phyloP scores from a whole-genome alignment of 1,284 basidiomycete species.

The Ustilago nuda region DNA sequence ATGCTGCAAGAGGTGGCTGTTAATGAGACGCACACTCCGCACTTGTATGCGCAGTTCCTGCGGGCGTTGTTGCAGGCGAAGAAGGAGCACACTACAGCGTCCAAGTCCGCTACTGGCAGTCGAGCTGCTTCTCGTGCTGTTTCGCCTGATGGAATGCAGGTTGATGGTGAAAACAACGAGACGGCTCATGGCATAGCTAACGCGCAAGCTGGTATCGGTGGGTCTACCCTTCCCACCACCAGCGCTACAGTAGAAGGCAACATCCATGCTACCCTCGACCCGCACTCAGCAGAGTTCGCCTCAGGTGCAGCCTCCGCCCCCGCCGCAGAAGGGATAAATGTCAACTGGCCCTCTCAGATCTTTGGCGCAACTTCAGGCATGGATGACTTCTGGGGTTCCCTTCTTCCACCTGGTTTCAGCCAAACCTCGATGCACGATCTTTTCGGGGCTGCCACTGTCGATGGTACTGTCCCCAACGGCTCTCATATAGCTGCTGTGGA shows the following conservation, averaged over 20 bases:
- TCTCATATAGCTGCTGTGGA: constrained; percentile 13
- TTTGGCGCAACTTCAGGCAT: constrained; percentile 40
- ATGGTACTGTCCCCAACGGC: constrained; percentile 10
- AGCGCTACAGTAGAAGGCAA: not conserved
- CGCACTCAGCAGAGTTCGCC: constrained; percentile 7
- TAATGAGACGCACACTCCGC: constrained; percentile 64
- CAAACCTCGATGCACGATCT: constrained; percentile 48
- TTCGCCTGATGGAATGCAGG: constrained; percentile 30
- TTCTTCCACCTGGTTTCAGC: constrained; percentile 60
- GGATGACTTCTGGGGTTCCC: constrained; percentile 60
- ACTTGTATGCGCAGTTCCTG: constrained; percentile 63
- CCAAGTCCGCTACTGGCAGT: constrained; percentile 42
- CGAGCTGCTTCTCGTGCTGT: constrained; percentile 42
- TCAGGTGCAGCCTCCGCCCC: not conserved
- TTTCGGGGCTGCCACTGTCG: constrained; percentile 30
- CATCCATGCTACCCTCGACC: constrained; percentile 16
- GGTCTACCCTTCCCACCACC: not conserved
- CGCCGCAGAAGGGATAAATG: constrained; percentile 13
- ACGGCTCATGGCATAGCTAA: not conserved
- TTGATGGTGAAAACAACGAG: constrained; percentile 3
- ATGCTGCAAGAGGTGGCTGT: constrained; percentile 64
- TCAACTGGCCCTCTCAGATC: constrained; percentile 39
- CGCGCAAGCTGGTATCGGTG: not conserved
- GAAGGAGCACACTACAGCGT: constrained; percentile 49
- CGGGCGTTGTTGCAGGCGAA: constrained; percentile 60